Conservation (phyloP, 139 green algal genomes). For the Chlamydomonas sp. region DNA sequence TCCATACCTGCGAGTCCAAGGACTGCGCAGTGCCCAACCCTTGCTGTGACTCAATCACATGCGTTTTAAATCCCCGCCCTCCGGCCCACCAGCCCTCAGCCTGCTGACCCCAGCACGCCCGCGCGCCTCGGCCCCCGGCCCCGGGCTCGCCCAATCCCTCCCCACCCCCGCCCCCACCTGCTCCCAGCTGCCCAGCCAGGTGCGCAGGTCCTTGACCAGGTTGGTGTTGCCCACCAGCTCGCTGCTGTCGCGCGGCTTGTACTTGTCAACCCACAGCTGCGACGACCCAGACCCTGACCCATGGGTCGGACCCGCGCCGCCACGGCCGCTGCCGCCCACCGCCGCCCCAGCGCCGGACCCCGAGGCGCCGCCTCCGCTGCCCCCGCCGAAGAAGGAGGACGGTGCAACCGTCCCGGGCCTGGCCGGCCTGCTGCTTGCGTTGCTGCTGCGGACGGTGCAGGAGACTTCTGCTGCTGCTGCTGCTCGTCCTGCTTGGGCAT, state of each 20-base stretch:
- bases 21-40: too few species aligned
- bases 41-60: background rate
- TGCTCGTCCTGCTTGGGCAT: background rate
- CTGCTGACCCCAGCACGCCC: background rate
- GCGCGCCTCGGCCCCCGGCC: background rate
- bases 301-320: background rate
- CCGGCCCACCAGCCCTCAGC: background rate
- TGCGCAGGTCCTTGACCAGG: slow-evolving; percentile 61
- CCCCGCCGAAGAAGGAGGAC: background rate
- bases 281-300: background rate
- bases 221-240: slow-evolving; percentile 94
- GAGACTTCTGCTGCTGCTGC: slow-evolving; percentile 1
- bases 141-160: slow-evolving; percentile 14
- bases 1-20: too few species aligned
- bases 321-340: background rate
- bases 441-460: background rate
- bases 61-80: background rate
- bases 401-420: background rate
- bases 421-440: background rate
- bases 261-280: slow-evolving; percentile 95
- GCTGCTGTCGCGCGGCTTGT: slow-evolving; percentile 74
- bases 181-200: slow-evolving; percentile 87
- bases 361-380: background rate
- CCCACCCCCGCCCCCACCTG: slow-evolving; percentile 64
- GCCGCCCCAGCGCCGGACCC: background rate